These are phyloP conservation scores for Colletotrichum sp. DNA, from an alignment of 2,329 filamentous ascomycete genomes.

Conservation along the genomic window DNA sequence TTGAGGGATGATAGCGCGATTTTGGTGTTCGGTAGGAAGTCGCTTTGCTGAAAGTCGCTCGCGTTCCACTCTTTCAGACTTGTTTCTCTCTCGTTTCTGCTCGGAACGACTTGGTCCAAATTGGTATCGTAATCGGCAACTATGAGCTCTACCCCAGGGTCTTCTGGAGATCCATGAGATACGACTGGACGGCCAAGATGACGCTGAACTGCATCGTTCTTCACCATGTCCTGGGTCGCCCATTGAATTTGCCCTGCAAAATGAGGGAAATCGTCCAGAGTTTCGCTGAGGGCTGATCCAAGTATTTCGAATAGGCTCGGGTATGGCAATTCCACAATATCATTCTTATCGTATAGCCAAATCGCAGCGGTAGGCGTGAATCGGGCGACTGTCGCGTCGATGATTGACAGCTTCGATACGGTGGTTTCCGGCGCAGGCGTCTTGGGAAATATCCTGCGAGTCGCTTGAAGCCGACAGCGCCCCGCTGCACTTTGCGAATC, in stretches of 20 bases:
- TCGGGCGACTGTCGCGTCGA: conserved; percentile 46
- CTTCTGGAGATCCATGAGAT: conserved; percentile 37
- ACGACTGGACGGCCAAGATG: conserved; percentile 40
- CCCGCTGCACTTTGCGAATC: neutral
- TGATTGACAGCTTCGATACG: conserved; percentile 37
- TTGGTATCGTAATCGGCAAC: conserved; percentile 31
- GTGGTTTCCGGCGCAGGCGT: neutral
- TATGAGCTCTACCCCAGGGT: conserved; percentile 47
- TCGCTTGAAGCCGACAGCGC: neutral
- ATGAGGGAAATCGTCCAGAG: conserved; percentile 44
- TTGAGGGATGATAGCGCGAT: conserved; percentile 37
- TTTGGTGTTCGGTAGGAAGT: conserved; percentile 35
- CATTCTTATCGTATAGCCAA: conserved; percentile 45
- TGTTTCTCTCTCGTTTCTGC: neutral
- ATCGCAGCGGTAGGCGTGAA: conserved; percentile 45
- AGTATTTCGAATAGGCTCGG: neutral
- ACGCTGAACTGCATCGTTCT: conserved; percentile 26
- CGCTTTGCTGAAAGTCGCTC: conserved; percentile 35
- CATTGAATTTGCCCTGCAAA: conserved; percentile 46
- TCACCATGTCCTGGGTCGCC: conserved; percentile 29
- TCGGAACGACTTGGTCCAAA: conserved; percentile 36
- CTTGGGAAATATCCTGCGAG: neutral
- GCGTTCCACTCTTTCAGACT: conserved; percentile 37
- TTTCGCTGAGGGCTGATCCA: conserved; percentile 32
- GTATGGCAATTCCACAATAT: neutral